Conservation (phyloP, 345 rosid species). For the Eucalyptus cladocalyx region DNA sequence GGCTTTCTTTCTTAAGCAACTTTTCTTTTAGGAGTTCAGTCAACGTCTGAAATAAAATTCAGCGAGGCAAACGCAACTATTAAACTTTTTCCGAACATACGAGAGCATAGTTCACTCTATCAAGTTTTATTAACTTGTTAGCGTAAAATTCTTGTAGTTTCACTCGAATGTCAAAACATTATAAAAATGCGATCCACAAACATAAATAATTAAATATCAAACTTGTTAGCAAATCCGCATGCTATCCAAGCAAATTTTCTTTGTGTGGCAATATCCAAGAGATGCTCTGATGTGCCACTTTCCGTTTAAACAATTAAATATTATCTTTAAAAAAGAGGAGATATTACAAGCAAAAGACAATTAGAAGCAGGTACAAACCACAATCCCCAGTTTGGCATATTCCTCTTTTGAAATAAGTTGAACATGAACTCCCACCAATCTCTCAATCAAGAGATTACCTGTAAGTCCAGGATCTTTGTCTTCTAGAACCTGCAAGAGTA, state of each 20-base stretch:
- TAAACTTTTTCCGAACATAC: not conserved
- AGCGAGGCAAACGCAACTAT: not conserved
- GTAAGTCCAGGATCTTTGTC: slow-evolving; percentile 84
- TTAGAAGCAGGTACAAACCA: slow-evolving; percentile 30
- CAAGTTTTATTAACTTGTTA: not conserved
- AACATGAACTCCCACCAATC: slow-evolving; percentile 77
- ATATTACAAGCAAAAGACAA: not conserved
- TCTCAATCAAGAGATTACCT: slow-evolving; percentile 76
- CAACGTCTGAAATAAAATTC: slow-evolving; percentile 29
- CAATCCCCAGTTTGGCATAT: slow-evolving; percentile 63
- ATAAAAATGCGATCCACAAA: not conserved
- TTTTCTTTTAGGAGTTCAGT: slow-evolving; percentile 59
- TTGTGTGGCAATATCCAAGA: not conserved
- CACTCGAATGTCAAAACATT: not conserved
- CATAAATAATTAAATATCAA: not conserved
- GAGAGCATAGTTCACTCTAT: not conserved
- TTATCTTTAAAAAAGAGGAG: not conserved
- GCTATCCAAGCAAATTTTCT: too few relatives aligned
- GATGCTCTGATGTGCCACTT: not conserved
- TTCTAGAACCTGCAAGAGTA: slow-evolving; percentile 45
- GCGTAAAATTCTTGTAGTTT: not conserved
- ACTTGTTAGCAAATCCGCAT: not conserved
- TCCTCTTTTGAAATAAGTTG: slow-evolving; percentile 84
- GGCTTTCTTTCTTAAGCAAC: slow-evolving; percentile 56
- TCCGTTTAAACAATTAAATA: not conserved